Conservation (phyloP, 1,284 basidiomycete genomes). For the Cyathus pygmaeus region DNA sequence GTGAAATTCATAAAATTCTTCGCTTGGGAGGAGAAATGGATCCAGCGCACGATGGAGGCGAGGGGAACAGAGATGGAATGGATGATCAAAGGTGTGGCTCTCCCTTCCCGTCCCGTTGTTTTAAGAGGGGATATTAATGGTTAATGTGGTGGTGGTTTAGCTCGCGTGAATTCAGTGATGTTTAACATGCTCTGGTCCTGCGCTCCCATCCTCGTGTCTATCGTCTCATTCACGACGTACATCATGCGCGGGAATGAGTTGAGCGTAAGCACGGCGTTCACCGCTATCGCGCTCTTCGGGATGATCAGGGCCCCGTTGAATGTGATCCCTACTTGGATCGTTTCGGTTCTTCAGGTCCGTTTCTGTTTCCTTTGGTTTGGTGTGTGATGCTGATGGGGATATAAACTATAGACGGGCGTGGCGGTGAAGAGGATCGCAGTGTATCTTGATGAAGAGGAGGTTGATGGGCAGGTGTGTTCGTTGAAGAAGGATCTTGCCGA, state of each 20-base stretch:
- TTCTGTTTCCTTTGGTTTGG: background rate
- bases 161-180: constrained; percentile 70
- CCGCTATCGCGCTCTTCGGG: constrained; percentile 75
- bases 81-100: constrained; percentile 69
- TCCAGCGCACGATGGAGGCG: constrained; percentile 65
- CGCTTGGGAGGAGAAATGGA: constrained; percentile 85
- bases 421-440: constrained; percentile 83
- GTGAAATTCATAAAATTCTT: constrained; percentile 91
- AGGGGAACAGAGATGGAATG: constrained; percentile 72
- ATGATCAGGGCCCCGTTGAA: constrained; percentile 82
- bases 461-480: constrained; percentile 74
- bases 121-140: background rate
- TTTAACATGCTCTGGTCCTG: constrained; percentile 72
- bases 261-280: constrained; percentile 76
- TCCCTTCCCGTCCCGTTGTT: background rate
- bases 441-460: constrained; percentile 87
- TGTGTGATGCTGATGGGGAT: constrained; percentile 5
- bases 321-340: constrained; percentile 74
- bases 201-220: constrained; percentile 75
- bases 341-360: constrained; percentile 65
- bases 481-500: constrained; percentile 56
- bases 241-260: constrained; percentile 72
- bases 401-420: constrained; percentile 67
- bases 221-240: constrained; percentile 74
- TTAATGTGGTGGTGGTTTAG: constrained; percentile 43